These are phyloP conservation scores for Artemisia annua DNA, from an alignment of 129 eudicot species.

Conservation along the genomic window DNA sequence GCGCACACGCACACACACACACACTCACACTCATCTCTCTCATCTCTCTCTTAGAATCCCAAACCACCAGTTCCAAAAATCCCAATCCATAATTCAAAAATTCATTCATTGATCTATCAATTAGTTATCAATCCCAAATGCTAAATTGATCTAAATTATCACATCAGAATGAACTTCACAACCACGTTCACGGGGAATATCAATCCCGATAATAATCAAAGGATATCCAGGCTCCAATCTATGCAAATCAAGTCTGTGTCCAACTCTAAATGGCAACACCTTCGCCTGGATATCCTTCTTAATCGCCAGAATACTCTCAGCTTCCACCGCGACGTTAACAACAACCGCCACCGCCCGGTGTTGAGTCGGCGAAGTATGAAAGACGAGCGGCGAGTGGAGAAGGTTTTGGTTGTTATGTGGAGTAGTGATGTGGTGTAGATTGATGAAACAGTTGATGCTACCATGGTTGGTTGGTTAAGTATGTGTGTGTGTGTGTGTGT, in stretches of 20 bases:
- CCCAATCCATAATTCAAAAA: too few species aligned
- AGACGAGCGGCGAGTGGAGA: conserved; percentile 25
- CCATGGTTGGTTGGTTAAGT: conserved; percentile 31
- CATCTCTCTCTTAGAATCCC: too few species aligned
- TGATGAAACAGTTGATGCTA: conserved; percentile 33
- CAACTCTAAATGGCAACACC: conserved; percentile 81
- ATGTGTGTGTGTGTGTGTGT: neutral
- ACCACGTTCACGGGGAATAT: conserved; percentile 87
- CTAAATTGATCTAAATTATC: too few species aligned
- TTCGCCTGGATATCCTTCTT: conserved; percentile 39
- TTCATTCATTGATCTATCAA: too few species aligned
- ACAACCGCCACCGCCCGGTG: conserved; percentile 38
- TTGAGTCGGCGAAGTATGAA: conserved; percentile 23
- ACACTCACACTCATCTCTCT: too few species aligned
- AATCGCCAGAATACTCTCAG: conserved; percentile 26
- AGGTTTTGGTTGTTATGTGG: conserved; percentile 22
- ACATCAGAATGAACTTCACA: conserved; percentile 99
- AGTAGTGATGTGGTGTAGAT: conserved; percentile 36
- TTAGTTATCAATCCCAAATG: too few species aligned
- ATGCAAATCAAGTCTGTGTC: conserved; percentile 94
- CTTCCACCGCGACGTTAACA: conserved; percentile 52
- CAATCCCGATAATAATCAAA: conserved; percentile 80
- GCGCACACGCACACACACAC: too few species aligned
- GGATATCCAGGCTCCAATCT: conserved; percentile 93
- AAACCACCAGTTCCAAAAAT: too few species aligned